Conservation (phyloP, 306 rosid species). For the Quercus berberidifolia region DNA sequence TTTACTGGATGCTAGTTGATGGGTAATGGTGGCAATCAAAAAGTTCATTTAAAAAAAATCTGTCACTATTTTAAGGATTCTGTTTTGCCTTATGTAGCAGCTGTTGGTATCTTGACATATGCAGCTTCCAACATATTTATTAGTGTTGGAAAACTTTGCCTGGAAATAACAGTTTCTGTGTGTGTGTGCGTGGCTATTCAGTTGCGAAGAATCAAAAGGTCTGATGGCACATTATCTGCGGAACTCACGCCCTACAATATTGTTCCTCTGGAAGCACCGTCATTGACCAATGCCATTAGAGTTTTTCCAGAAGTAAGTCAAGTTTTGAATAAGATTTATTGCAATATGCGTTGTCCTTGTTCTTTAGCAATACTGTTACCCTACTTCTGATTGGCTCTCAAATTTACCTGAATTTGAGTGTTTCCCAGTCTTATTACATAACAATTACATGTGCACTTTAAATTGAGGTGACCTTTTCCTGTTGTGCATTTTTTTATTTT, state of each 20-base stretch:
- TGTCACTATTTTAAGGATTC: conserved; percentile 21
- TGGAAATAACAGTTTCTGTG: conserved; percentile 12
- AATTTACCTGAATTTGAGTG: not conserved
- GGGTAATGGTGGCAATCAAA: not conserved
- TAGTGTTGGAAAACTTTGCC: conserved; percentile 13
- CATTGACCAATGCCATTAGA: conserved; percentile 84
- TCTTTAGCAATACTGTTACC: not conserved
- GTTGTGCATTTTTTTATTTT: not conserved
- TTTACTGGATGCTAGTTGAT: conserved; percentile 10
- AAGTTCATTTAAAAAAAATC: not conserved
- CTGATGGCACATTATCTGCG: conserved; percentile 57
- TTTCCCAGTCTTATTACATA: not conserved
- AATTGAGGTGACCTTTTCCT: conserved; percentile 11
- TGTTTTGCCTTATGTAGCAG: not conserved
- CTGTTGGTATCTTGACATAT: not conserved
- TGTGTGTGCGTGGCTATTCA: conserved; percentile 36
- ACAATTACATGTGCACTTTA: not conserved
- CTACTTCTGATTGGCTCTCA: not conserved
- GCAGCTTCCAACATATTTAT: not conserved
- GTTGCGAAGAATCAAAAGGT: conserved; percentile 63
- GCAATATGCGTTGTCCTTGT: not conserved
- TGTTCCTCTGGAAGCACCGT: conserved; percentile 76
- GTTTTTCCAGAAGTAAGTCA: conserved; percentile 87
- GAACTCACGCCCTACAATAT: conserved; percentile 85
- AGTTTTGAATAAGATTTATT: conserved; percentile 12